Evolutionary conservation across 306 rosid genomes (phyloP).

Genomic region (Rosa chinensis): DNA sequence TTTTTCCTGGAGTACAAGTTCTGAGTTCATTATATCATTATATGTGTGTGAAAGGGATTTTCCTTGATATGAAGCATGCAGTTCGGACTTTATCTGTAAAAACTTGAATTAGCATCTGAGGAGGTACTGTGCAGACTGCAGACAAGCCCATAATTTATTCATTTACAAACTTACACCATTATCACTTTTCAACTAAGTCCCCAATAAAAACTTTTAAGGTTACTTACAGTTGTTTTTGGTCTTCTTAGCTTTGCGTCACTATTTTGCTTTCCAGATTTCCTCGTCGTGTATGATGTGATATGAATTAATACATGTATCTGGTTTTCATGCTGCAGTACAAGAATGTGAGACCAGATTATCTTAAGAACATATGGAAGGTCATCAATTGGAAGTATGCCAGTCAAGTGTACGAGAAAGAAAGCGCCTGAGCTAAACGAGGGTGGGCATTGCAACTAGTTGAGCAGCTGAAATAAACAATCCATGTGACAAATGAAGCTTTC

Average conservation of each 20-base stretch:
- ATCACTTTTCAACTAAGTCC: background rate
- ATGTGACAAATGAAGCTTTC: background rate
- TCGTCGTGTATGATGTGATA: background rate
- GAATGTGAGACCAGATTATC: conserved; percentile 91
- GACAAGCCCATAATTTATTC: background rate
- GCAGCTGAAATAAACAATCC: background rate
- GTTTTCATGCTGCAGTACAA: conserved; percentile 73
- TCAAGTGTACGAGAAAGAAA: conserved; percentile 64
- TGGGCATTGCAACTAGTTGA: background rate
- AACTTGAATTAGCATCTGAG: background rate
- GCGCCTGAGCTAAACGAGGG: conserved; percentile 26
- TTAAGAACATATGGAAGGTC: conserved; percentile 97
- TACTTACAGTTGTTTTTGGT: background rate
- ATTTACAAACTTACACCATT: background rate
- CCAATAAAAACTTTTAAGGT: background rate
- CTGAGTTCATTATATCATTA: background rate
- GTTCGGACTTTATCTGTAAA: background rate
- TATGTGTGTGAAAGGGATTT: background rate
- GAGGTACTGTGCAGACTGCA: background rate
- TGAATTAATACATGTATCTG: background rate
- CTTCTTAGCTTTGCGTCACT: background rate
- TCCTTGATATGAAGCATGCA: background rate
- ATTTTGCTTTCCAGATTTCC: background rate
- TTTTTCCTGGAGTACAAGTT: background rate
- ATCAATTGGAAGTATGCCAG: conserved; percentile 81